A percentile compares a stretch with the other conserved stretches of the same genome.
Evolutionary conservation across 805 yeast genomes (phyloP).

Genomic region (Candida multigemmis): DNA sequence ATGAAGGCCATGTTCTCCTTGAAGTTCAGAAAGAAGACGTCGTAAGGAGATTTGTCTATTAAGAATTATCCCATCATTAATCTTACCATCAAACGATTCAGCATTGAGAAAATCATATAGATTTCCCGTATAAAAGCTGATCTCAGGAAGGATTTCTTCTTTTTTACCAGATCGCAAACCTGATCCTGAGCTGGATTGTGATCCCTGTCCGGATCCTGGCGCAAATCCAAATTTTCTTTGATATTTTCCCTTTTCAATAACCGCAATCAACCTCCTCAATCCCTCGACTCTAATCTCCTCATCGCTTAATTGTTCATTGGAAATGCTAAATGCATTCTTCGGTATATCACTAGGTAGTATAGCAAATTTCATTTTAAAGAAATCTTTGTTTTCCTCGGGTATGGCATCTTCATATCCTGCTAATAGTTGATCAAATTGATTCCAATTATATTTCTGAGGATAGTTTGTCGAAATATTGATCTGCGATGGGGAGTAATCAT

Average conservation of each 20-base stretch:
- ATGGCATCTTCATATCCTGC: conserved; percentile 83
- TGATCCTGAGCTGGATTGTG: no score
- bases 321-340: conserved; percentile 37
- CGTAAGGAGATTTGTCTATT: no score
- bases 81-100: conserved; percentile 31
- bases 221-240: conserved; percentile 19
- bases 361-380: conserved; percentile 73
- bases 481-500: conserved; percentile 47
- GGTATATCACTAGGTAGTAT: conserved; percentile 73
- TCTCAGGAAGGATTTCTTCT: conserved; percentile 58
- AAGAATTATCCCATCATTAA: conserved; percentile 43
- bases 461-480: conserved; percentile 47
- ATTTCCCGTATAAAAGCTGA: conserved; percentile 81
- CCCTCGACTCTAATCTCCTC: conserved; percentile 96
- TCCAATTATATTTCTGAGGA: conserved; percentile 70
- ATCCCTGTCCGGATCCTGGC: conserved; percentile 14
- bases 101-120: conserved; percentile 54
- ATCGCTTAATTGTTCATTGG: conserved; percentile 56
- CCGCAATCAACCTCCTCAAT: conserved; percentile 53
- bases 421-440: conserved; percentile 78
- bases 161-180: no score
- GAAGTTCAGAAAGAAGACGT: conserved; percentile 60
- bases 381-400: conserved; percentile 42
- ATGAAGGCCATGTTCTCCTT: conserved; percentile 53
- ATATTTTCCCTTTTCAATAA: conserved; percentile 51